Base-by-base conservation (phyloP, 805 yeast genomes). In the Wickerhamiella hasegawae region DNA sequence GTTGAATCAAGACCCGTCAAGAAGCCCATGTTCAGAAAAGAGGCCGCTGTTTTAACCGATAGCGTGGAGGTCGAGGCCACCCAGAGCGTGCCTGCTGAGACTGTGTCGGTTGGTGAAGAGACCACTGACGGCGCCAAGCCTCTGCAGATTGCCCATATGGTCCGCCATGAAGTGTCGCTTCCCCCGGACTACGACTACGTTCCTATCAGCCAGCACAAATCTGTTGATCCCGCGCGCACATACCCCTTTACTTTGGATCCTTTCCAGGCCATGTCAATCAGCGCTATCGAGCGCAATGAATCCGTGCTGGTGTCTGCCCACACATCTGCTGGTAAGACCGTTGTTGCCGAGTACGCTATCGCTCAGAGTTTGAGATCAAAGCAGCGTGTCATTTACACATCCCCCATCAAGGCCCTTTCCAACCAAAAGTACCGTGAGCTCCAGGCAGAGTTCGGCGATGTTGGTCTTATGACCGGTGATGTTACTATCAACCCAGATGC, bases 401-500 rank as follows among this genome's bases (percentile, higher is more conserved):
- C 95, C 4, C 96, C 96, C 3, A 85, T 85, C 54, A 85, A 85
- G 54, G 96, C 96, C 0, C 68, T 85, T 55, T 80, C 94, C 48
- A 85, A 85, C 55, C 97, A 85, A 59, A 85, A 85, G 52, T 85
- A 81, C 52, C 71, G 97, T 60, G 97, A 85, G 55, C 64, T 90
- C 45, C 64, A 76, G 38, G 93, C 94, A 2, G 94, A 85, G 50
- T 82, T 90, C 63, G 87, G 90, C 17, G 97, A 90, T 55, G 97
- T 90, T 21, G 99, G 99, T 34, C 68, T 90, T 41, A 90, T 90
- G 93, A 90, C 99, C 10, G 99, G 99, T 57, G 99, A 90, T 67
- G 95, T 90, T 31, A 87, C 96, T 18, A 90, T 90, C 45, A 90
- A 90, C 50, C 97, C 97, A 3, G 96, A 87, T 48, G 99, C 98